phyloP scores from a whole-genome alignment of 208 protist genomes.

The Tetramitus jugosus region DNA sequence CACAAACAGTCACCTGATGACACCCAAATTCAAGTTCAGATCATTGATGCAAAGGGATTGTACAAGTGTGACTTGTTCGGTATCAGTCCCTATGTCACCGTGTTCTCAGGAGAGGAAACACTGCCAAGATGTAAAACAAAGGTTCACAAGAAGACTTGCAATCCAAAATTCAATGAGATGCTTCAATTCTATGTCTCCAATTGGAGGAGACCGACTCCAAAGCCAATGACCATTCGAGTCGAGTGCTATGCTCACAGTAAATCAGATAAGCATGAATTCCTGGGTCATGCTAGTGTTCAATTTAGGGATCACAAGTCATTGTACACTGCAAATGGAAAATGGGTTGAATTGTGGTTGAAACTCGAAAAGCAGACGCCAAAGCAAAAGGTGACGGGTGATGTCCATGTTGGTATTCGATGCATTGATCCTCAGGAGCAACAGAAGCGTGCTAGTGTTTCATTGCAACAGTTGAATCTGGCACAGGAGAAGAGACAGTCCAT shows the following conservation, averaged over 20 bases:
- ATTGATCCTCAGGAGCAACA: slow-evolving; percentile 1
- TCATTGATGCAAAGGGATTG: too few species aligned
- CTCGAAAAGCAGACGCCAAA: slow-evolving; percentile 13
- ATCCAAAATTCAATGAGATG: slow-evolving; percentile 2
- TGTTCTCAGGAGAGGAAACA: not conserved
- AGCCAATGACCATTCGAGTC: slow-evolving; percentile 4
- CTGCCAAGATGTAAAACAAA: not conserved
- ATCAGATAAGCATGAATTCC: slow-evolving; percentile 10
- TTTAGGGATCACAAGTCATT: slow-evolving; percentile 7
- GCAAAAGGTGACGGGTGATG: not conserved
- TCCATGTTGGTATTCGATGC: slow-evolving; percentile 1
- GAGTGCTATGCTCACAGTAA: slow-evolving; percentile 7
- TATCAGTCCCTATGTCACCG: not conserved
- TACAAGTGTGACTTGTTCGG: too few species aligned
- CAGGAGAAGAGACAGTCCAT: not conserved
- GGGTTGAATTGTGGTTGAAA: slow-evolving; percentile 1
- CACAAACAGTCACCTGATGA: too few species aligned
- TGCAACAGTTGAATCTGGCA: not conserved
- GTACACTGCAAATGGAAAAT: slow-evolving; percentile 5
- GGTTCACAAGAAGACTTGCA: not conserved
- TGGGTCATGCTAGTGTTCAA: not conserved
- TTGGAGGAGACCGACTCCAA: not conserved
- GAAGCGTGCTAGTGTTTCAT: not conserved
- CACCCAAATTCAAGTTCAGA: too few species aligned
- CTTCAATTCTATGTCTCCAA: not conserved